Conservation (phyloP, 495 filamentous ascomycete genomes). For the Astrothelium subdiscretum region DNA sequence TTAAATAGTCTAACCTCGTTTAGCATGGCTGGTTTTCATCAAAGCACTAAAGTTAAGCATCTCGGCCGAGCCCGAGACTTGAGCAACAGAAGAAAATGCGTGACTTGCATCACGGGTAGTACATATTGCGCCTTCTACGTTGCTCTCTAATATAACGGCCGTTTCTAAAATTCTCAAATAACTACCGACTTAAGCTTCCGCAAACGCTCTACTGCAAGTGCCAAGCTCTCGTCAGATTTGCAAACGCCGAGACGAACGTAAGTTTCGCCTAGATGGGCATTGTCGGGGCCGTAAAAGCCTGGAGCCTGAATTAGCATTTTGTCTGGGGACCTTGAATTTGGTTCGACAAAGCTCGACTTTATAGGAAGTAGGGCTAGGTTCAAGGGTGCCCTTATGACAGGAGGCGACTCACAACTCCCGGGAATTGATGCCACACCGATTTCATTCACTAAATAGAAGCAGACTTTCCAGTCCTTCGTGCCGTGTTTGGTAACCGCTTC, state of each 20-base stretch:
- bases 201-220: not conserved
- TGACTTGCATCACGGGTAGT: not conserved
- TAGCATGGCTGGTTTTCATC: too few species aligned
- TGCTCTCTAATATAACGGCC: not conserved
- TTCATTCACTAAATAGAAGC: slow-evolving; percentile 6
- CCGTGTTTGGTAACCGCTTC: not conserved
- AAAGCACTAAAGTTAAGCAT: too few species aligned
- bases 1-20: too few species aligned
- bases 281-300: not conserved
- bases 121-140: too few species aligned
- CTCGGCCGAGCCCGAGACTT: too few species aligned
- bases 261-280: not conserved
- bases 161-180: not conserved
- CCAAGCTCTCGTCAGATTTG: not conserved
- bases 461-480: slow-evolving; percentile 4
- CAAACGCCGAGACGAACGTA: not conserved
- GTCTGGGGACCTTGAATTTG: too few species aligned
- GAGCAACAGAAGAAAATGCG: too few species aligned
- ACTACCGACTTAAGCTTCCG: not conserved
- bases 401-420: not conserved
- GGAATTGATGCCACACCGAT: slow-evolving; percentile 7
- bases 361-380: too few species aligned
- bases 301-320: not conserved
- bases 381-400: too few species aligned
- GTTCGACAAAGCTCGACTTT: too few species aligned